These are phyloP conservation scores for Trichoderma endophyticum DNA, from an alignment of 2,329 filamentous ascomycete genomes.

Conservation along the genomic window DNA sequence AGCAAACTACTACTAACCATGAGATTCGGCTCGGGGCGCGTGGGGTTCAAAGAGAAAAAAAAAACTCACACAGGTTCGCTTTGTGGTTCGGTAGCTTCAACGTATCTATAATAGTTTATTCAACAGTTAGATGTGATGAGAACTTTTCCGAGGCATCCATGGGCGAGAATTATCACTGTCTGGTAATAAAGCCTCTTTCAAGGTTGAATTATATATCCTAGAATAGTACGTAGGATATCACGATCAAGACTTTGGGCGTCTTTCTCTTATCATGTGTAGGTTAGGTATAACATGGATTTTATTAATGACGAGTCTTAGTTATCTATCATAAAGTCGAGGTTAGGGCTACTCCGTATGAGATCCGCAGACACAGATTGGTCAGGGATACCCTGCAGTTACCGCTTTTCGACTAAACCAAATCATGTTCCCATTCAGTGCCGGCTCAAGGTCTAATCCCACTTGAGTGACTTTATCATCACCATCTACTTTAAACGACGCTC, in stretches of 20 bases:
- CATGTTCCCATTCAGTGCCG: neutral
- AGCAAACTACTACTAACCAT: neutral
- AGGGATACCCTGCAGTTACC: neutral
- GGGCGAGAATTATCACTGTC: neutral
- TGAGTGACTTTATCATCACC: neutral
- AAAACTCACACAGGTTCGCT: neutral
- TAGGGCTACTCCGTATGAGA: neutral
- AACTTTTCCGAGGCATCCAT: neutral
- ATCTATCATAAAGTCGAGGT: neutral
- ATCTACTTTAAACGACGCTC: neutral
- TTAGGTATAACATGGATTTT: neutral
- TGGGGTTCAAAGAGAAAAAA: neutral
- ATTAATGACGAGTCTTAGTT: neutral
- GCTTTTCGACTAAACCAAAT: neutral
- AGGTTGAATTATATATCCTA: neutral
- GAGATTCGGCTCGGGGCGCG: neutral
- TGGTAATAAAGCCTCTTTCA: neutral
- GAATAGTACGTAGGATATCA: neutral
- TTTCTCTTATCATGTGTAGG: neutral
- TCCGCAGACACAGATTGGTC: neutral
- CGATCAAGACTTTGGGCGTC: neutral
- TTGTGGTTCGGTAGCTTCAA: neutral
- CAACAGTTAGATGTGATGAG: fast-evolving
- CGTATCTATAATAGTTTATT: neutral
- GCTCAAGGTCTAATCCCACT: neutral